phyloP scores from a whole-genome alignment of 192 early-diverging fungal genomes.

The Coemansia sp. region DNA sequence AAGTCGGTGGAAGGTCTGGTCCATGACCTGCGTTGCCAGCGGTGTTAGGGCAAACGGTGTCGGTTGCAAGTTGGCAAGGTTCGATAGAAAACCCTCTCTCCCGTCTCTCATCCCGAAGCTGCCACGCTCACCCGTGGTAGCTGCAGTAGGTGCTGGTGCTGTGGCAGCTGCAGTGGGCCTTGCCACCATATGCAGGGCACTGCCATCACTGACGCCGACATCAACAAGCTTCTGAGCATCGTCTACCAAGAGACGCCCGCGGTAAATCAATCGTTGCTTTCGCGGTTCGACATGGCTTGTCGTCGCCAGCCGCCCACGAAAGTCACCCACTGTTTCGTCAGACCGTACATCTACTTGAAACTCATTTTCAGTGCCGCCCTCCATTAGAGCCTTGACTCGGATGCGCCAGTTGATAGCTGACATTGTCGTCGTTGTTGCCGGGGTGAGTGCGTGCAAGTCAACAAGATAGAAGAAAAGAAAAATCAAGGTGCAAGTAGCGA shows the following conservation, averaged over 20 bases:
- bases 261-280: slow-evolving; percentile 53
- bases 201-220: slow-evolving; percentile 37
- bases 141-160: background rate
- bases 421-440: background rate
- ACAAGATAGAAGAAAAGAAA: background rate
- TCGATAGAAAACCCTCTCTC: background rate
- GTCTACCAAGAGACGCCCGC: slow-evolving; percentile 43
- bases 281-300: slow-evolving; percentile 42
- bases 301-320: slow-evolving; percentile 36
- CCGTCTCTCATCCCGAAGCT: background rate
- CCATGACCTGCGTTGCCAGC: slow-evolving; percentile 1
- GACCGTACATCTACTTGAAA: slow-evolving; percentile 27
- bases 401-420: slow-evolving; percentile 36
- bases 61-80: background rate
- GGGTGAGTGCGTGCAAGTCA: background rate
- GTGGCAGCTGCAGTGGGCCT: slow-evolving; percentile 13
- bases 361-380: slow-evolving; percentile 33
- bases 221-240: slow-evolving; percentile 39
- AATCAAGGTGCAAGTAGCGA: background rate
- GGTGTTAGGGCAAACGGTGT: background rate
- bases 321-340: slow-evolving; percentile 38
- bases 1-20: slow-evolving; percentile 1
- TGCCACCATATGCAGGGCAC: slow-evolving; percentile 53
- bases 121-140: slow-evolving; percentile 4
- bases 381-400: slow-evolving; percentile 50